Conservation (phyloP, 176 grass and related monocot species). For the Aegilops longissima region DNA sequence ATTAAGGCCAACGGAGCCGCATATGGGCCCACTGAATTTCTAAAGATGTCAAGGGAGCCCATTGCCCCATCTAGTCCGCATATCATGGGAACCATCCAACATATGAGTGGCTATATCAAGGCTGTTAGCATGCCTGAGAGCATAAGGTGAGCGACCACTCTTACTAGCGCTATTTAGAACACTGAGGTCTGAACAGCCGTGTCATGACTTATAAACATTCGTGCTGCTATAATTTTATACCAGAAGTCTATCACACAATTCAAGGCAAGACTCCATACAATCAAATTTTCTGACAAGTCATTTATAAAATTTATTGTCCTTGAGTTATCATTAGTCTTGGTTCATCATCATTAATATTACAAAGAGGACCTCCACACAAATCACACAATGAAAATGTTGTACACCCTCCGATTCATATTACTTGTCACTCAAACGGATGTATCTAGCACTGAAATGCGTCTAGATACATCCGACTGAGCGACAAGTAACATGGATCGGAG, state of each 20-base stretch:
- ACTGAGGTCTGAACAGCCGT: not conserved
- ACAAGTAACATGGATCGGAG: too few species aligned
- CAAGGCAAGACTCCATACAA: not conserved
- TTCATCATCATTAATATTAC: not conserved
- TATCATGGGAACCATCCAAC: not conserved
- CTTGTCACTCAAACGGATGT: too few species aligned
- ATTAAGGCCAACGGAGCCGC: not conserved
- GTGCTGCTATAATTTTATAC: not conserved
- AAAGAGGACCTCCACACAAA: not conserved
- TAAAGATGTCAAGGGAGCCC: not conserved
- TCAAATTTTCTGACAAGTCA: not conserved
- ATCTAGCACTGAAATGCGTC: too few species aligned
- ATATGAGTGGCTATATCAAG: not conserved
- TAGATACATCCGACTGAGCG: too few species aligned
- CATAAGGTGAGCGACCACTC: not conserved
- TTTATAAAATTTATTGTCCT: not conserved
- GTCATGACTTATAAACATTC: not conserved
- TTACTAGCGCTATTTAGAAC: not conserved
- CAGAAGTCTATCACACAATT: not conserved
- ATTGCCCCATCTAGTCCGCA: not conserved
- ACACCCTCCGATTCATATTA: too few species aligned
- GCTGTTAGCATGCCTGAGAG: not conserved
- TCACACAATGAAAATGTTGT: not conserved
- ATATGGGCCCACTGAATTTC: not conserved
- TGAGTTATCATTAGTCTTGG: not conserved